A percentile compares a stretch with the other conserved stretches of the same genome.
Conservation (phyloP, 768 basidiomycete genomes). For the Rhizopogon vinicolor region DNA sequence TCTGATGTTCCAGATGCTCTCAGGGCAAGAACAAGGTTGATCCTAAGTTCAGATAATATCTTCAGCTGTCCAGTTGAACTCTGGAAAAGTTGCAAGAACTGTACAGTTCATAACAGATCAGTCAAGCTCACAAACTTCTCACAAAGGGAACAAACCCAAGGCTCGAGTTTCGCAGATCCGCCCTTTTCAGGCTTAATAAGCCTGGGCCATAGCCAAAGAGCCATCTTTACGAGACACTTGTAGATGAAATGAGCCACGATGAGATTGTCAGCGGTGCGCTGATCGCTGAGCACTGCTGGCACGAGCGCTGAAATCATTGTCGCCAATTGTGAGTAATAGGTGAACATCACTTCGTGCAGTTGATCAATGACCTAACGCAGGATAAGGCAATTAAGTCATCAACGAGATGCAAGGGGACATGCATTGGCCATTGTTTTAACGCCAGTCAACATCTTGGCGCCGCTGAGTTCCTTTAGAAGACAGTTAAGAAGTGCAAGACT, state of each 20-base stretch:
- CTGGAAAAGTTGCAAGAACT: constrained; percentile 64
- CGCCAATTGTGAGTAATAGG: constrained; percentile 55
- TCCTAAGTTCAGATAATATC: constrained; percentile 53
- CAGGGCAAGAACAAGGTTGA: constrained; percentile 42
- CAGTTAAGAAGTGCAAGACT: constrained; percentile 60
- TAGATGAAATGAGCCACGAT: constrained; percentile 63
- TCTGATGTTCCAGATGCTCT: constrained; percentile 28
- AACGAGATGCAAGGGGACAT: constrained; percentile 12
- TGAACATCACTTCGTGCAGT: constrained; percentile 50
- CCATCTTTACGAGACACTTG: constrained; percentile 71
- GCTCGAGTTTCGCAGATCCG: constrained; percentile 38
- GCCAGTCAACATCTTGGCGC: constrained; percentile 66
- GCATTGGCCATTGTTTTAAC: constrained; percentile 64
- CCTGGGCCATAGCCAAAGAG: constrained; percentile 65
- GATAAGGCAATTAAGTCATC: neutral
- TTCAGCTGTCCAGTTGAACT: constrained; percentile 54
- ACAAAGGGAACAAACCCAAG: constrained; percentile 43
- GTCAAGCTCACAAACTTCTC: neutral
- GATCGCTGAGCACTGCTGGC: constrained; percentile 29
- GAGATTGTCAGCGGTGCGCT: constrained; percentile 41
- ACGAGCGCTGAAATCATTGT: constrained; percentile 29
- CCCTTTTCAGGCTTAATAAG: constrained; percentile 39
- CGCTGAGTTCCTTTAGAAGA: constrained; percentile 65
- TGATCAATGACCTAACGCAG: constrained; percentile 19
- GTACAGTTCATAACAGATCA: constrained; percentile 1